Evolutionary conservation across 352 stramenopile species (phyloP), one percentile per base, ranked within the genome.

Genomic region (Globisporangium heterothallicum): DNA sequence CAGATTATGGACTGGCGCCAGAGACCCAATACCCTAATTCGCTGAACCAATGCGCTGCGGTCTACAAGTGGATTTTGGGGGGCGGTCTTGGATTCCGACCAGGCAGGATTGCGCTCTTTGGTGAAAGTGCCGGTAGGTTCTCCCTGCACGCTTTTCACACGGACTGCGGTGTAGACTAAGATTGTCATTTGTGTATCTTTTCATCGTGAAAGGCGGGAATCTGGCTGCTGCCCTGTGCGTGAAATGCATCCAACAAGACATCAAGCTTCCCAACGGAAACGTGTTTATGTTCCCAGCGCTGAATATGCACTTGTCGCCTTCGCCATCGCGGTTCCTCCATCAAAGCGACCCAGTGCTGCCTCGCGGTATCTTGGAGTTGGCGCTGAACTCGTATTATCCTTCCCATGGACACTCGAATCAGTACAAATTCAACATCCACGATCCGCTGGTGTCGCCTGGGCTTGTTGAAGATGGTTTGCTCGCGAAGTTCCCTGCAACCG

Each of bases 261-360:
- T 93, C 40, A 70, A 68, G 22, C 54, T 86, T n/a, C 86, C 86
- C 0, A 75, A 73, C 48, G 86, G 83, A 18, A 87, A 85, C 42
- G 73, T 95, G n/a, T 72, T 95, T 49, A 92, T 92, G 72, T 95
- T 95, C 55, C 88, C 86, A n/a, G 85, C 86, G 26, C 74, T 97
- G 9, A 95, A 95, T 46, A 63, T 96, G 59, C 83, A 94, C 56
- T 56, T 94, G 46, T 92, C 82, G 50, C 84, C 86, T 7, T 94
- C 84, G 21, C 86, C 86, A 19, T 94, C 83, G 12, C 79, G 86
- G 6, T 94, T 93, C 46, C 57, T 96, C 35, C 86, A 95, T 64
- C 81, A 94, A 50, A 94, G 80, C 46, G 86, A 95, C 42, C 86
- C 86, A 0, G 74, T 96, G 26, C 53, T 96, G 8, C 86, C 86